Base-by-base conservation (phyloP, 202 grass and related monocot genomes). In the Brachypodium distachyon region DNA sequence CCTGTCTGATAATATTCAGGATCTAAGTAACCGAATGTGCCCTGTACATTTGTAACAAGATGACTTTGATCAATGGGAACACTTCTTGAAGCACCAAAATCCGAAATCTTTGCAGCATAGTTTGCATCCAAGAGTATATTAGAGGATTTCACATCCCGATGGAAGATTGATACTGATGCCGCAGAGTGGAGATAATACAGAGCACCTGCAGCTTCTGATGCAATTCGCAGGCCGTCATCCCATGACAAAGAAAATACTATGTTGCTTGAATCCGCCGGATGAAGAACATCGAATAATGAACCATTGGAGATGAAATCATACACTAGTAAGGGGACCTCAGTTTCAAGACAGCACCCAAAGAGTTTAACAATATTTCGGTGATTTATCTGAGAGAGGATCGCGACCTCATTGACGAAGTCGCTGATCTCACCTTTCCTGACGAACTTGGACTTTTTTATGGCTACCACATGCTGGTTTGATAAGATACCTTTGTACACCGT, bases 381-480 rank as follows among this genome's bases (percentile, higher is more conserved):
- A 21, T 56, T 70, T 59, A 81, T 33, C 21, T 54, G 78, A 69
- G 78, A 80, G 13, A 89, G 86, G 18, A 89, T 89, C 4, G 69
- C 47, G 14, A 89, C 72, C 77, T 89, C 82, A 5, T 85, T 89
- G 29, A 89, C 66, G 17, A 89, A 89, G 6, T 77, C 47, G 8
- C 77, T 67, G 49, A 89, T 76, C 47, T 85, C 77, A 17, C 27
- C 33, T 36, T 73, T 14, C 52, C 36, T 52, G 9, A 83, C 25
- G 7, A 82, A 0, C 33, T 82, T 77, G 5, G 87, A 46, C 12
- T 3, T 61, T 61, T 76, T 76, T 33, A 76, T 76, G 10, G 55
- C 73, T 1, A 76, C 55, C 27, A 76, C 72, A 9, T 34, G 55
- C 42, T 76, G 70, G 34, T 56, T 41, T 27, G 70, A 28, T 41